Evolutionary conservation across 495 filamentous ascomycete species (phyloP).

Genomic region (Acidomyces sp.): DNA sequence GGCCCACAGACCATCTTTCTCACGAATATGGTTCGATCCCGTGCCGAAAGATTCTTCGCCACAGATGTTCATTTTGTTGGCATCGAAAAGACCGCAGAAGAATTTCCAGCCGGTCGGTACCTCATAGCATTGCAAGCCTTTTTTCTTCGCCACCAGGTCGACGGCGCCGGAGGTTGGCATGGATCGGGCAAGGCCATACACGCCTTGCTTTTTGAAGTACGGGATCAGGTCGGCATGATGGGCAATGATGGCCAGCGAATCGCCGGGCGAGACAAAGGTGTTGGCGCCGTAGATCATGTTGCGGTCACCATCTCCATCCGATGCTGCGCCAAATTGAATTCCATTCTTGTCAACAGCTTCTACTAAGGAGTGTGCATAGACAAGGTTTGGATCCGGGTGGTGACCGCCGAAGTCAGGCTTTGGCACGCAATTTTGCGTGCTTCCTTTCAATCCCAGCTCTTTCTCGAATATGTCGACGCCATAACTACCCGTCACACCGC

Average conservation of each 20-base stretch:
- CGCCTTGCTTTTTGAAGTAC: slow-evolving; percentile 93
- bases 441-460: slow-evolving; percentile 71
- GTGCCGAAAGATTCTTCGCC: slow-evolving; percentile 97
- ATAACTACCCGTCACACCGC: slow-evolving; percentile 91
- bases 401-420: slow-evolving; percentile 91
- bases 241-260: slow-evolving; percentile 93
- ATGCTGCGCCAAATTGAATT: slow-evolving; percentile 91
- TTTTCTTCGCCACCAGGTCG: slow-evolving; percentile 85
- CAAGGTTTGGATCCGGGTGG: slow-evolving; percentile 94
- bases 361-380: slow-evolving; percentile 93
- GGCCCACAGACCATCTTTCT: slow-evolving; percentile 98
- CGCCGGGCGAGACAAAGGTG: slow-evolving; percentile 89
- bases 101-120: slow-evolving; percentile 99
- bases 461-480: slow-evolving; percentile 87
- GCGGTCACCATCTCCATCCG: slow-evolving; percentile 92
- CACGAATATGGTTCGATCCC: slow-evolving; percentile 96
- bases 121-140: slow-evolving; percentile 86
- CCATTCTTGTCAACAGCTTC: slow-evolving; percentile 81
- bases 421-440: slow-evolving; percentile 87
- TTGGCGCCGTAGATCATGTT: slow-evolving; percentile 99
- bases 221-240: slow-evolving; percentile 91
- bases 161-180: slow-evolving; percentile 96
- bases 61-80: slow-evolving; percentile 95
- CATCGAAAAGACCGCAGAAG: slow-evolving; percentile 96
- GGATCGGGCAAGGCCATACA: slow-evolving; percentile 84